These are phyloP conservation scores for Solanum piurae DNA, from an alignment of 257 asterid genomes.

Conservation along the genomic window DNA sequence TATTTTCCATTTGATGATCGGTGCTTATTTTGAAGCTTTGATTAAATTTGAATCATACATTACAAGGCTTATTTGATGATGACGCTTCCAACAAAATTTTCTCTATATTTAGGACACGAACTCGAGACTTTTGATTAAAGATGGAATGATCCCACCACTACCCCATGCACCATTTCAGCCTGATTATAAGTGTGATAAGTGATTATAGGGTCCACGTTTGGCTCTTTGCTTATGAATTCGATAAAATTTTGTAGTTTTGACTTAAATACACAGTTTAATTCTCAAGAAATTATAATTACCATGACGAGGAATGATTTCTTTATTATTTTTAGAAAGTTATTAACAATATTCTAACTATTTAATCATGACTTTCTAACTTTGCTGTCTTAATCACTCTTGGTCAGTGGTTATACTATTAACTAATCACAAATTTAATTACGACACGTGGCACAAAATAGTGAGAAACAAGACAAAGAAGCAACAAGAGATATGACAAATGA, in stretches of 20 bases:
- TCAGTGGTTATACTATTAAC: not conserved
- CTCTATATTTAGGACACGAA: not conserved
- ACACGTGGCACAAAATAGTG: not conserved
- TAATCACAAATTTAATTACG: not conserved
- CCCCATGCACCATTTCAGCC: too few species aligned
- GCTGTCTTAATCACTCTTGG: not conserved
- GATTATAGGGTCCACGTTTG: not conserved
- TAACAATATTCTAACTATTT: not conserved
- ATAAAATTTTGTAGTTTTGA: not conserved
- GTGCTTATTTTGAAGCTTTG: too few species aligned
- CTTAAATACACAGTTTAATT: not conserved
- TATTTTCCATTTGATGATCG: not conserved
- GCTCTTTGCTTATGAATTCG: not conserved
- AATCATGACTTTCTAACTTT: not conserved
- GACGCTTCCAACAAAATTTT: not conserved
- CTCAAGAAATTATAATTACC: not conserved
- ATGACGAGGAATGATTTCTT: not conserved
- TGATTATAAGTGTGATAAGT: not conserved
- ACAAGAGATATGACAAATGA: not conserved
- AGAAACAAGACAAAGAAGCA: slow-evolving; percentile 3
- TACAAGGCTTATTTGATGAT: too few species aligned
- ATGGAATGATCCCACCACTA: too few species aligned
- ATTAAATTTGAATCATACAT: too few species aligned
- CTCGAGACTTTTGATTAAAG: not conserved
- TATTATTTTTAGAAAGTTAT: not conserved